Percentiles rank a stretch among this genome's conserved stretches.
phyloP scores from a whole-genome alignment of 106 monocot genomes.

The Dendrobium chrysotoxum region DNA sequence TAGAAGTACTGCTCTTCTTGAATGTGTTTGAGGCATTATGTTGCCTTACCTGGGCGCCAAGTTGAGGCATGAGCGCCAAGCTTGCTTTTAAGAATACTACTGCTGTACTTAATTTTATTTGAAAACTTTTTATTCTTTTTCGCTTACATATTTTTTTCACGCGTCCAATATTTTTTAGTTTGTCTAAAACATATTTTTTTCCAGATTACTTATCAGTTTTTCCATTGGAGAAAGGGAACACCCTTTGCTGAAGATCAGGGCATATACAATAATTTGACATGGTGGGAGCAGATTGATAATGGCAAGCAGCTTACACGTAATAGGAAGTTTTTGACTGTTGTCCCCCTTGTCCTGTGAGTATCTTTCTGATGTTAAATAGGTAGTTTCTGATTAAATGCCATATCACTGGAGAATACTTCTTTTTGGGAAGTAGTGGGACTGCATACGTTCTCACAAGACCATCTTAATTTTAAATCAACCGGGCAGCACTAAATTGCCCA shows the following conservation, averaged over 20 bases:
- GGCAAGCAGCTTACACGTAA: slow-evolving; percentile 69
- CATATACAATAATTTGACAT: slow-evolving; percentile 59
- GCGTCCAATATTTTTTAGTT: background rate
- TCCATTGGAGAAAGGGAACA: slow-evolving; percentile 77
- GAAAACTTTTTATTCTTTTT: background rate
- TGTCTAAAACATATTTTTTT: background rate
- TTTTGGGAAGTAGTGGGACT: background rate
- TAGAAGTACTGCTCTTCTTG: background rate
- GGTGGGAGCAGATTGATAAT: slow-evolving; percentile 85
- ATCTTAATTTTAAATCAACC: background rate
- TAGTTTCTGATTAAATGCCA: background rate
- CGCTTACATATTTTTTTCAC: background rate
- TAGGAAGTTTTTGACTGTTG: slow-evolving; percentile 65
- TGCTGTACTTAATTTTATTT: background rate
- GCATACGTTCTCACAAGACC: background rate
- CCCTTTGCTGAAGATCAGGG: slow-evolving; percentile 78
- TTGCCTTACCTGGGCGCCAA: background rate
- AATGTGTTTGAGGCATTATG: background rate
- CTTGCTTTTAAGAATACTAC: background rate
- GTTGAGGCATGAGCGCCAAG: background rate
- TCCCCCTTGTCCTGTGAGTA: slow-evolving; percentile 75
- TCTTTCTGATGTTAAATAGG: background rate
- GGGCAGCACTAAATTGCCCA: background rate
- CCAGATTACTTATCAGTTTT: slow-evolving; percentile 72
- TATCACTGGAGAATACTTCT: background rate